A percentile compares a stretch with the other conserved stretches of the same genome.
phyloP scores from a whole-genome alignment of 306 rosid species.

The Pterocarpus macrocarpus region DNA sequence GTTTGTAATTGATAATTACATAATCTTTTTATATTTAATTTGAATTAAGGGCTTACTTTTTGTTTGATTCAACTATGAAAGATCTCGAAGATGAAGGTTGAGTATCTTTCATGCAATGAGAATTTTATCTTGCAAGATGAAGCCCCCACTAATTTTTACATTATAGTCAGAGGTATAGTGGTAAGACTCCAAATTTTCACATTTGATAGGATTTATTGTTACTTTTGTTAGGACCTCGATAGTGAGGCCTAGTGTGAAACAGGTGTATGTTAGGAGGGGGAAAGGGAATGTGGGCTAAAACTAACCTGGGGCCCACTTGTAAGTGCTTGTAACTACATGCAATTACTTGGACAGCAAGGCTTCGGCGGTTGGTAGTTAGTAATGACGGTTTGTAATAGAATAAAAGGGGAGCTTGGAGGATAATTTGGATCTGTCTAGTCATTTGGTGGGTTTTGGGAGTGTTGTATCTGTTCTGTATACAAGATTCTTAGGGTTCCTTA shows the following conservation, averaged over 20 bases:
- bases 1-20: background rate
- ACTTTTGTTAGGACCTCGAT: background rate
- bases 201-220: background rate
- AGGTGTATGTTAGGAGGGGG: background rate
- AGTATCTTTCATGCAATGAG: slow-evolving; percentile 94
- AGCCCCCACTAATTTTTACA: slow-evolving; percentile 92
- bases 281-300: no score
- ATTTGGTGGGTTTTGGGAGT: no score
- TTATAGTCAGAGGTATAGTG: slow-evolving; percentile 88
- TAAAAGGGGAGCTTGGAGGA: no score
- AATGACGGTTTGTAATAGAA: no score
- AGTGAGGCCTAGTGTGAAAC: background rate
- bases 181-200: slow-evolving; percentile 50
- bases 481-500: no score
- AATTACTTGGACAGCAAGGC: no score
- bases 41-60: slow-evolving; percentile 17
- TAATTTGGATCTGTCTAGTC: no score
- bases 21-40: slow-evolving; percentile 12
- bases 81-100: slow-evolving; percentile 97
- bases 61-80: slow-evolving; percentile 39
- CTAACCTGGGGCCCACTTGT: no score
- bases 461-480: no score
- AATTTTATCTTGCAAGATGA: slow-evolving; percentile 94
- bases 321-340: no score
- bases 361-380: no score